phyloP scores from a whole-genome alignment of 192 early-diverging fungal genomes.

The Backusella luteola region DNA sequence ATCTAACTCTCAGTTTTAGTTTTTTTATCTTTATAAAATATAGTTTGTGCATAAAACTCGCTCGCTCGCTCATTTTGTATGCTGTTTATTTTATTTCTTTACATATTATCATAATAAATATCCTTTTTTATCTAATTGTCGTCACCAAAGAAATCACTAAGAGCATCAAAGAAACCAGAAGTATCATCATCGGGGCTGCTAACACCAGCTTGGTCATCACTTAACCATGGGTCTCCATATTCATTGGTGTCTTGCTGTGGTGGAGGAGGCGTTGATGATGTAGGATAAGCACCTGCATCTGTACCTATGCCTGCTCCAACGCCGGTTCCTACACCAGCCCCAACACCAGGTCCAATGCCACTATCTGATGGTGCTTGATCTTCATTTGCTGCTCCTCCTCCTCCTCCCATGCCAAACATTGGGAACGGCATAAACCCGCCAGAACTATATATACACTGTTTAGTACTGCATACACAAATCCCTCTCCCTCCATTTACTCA shows the following conservation, averaged over 20 bases:
- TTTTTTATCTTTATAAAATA: too few species aligned
- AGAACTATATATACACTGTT: slow-evolving; percentile 14
- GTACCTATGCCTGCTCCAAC: slow-evolving; percentile 3
- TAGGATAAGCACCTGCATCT: slow-evolving; percentile 4
- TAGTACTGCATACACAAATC: neutral
- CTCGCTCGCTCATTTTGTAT: neutral
- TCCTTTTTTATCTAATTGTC: neutral
- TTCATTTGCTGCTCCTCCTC: slow-evolving; percentile 24
- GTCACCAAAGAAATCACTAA: slow-evolving; percentile 18
- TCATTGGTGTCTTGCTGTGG: slow-evolving; percentile 26
- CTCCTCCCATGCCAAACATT: slow-evolving; percentile 42
- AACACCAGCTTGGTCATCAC: slow-evolving; percentile 27
- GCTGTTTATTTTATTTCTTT: neutral
- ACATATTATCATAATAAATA: neutral
- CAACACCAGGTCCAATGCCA: slow-evolving; percentile 24
- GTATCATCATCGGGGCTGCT: slow-evolving; percentile 16
- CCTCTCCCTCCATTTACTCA: neutral
- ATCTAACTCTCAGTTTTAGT: neutral
- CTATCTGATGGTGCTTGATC: slow-evolving; percentile 19
- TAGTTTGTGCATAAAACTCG: neutral
- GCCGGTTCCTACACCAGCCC: slow-evolving; percentile 15
- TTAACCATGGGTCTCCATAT: slow-evolving; percentile 44
- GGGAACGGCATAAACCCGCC: slow-evolving; percentile 44
- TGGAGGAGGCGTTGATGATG: neutral
- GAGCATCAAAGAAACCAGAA: slow-evolving; percentile 30